Evolutionary conservation across 2,329 filamentous ascomycete species (phyloP), one percentile per base, ranked within the genome.

Genomic region (Helotiales sp.): DNA sequence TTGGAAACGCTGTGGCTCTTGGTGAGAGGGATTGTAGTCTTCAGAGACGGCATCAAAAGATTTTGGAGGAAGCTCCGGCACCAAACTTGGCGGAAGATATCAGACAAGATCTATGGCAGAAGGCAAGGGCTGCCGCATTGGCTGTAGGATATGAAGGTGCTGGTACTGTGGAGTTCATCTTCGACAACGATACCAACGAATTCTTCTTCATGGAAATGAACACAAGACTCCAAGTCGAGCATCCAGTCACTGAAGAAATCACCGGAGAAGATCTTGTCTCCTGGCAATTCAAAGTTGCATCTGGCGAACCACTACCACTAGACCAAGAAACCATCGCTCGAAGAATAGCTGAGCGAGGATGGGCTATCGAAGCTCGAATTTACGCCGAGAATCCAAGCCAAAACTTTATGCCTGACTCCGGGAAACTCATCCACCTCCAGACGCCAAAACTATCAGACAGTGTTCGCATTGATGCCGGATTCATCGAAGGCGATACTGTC

Each of bases 391-490:
- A 93, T 69, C 95, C 95, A 1, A 89, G 90, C 66, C 90, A 83
- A 73, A 92, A 92, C 55, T 99, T 99, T 75, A 87, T 97, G 63
- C 95, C 95, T 0, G 93, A 97, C 71, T 97, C 95, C 0, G 95
- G 95, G 34, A 89, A 85, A 67, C 81, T 99, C 0, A 80, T 96
- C 5, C 91, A 97, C 72, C 84, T 98, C 10, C 82, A 84, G 31
- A 92, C 90, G 1, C 93, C 93, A 0, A 72, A 77, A 49, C 77
- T 82, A 5, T 82, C 85, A 34, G 81, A 88, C 0, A 89, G 92
- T 62, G 83, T 98, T 30, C 87, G 95, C 38, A 92, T 99, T 63
- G 95, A 99, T 69, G 92, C 93, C 46, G 95, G 95, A 1, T 98
- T 98, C 72, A 84, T 93, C 27, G 82, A 92, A 65, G 95, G 95